phyloP scores from a whole-genome alignment of 2,329 filamentous ascomycete species.

The Pseudopyrenochaeta lycopersici region DNA sequence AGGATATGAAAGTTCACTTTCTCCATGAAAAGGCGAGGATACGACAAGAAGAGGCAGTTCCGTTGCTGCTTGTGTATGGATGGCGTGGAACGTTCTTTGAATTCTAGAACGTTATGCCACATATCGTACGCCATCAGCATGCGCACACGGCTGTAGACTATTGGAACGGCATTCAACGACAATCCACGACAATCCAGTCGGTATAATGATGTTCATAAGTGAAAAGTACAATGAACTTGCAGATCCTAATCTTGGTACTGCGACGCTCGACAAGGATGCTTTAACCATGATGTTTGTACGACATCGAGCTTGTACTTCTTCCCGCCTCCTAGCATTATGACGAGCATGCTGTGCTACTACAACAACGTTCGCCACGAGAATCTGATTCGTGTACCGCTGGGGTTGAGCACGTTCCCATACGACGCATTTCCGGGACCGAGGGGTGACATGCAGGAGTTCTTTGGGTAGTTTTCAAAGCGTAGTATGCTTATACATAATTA shows the following conservation, averaged over 20 bases:
- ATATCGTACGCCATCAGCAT: constrained; percentile 55
- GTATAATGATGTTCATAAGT: constrained; percentile 55
- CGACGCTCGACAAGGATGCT: constrained; percentile 39
- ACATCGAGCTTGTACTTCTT: constrained; percentile 49
- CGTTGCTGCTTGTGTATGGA: constrained; percentile 55
- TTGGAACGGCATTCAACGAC: constrained; percentile 54
- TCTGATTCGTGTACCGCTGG: constrained; percentile 48
- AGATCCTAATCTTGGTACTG: constrained; percentile 37
- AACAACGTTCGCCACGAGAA: constrained; percentile 53
- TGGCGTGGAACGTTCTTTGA: constrained; percentile 59
- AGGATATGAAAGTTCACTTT: constrained; percentile 50
- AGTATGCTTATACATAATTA: not conserved
- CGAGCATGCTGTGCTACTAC: constrained; percentile 50
- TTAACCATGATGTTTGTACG: constrained; percentile 40
- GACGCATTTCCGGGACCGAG: constrained; percentile 49
- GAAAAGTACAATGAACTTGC: constrained; percentile 55
- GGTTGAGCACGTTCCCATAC: constrained; percentile 49
- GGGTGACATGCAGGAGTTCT: constrained; percentile 34
- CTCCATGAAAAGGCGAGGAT: constrained; percentile 44
- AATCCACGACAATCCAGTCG: constrained; percentile 57
- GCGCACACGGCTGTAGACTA: constrained; percentile 55
- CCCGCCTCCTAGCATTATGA: constrained; percentile 48
- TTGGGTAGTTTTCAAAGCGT: constrained; percentile 20
- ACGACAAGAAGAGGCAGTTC: constrained; percentile 49
- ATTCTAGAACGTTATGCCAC: constrained; percentile 51